phyloP scores from a whole-genome alignment of 192 early-diverging fungal species.

The Coemansia furcata region DNA sequence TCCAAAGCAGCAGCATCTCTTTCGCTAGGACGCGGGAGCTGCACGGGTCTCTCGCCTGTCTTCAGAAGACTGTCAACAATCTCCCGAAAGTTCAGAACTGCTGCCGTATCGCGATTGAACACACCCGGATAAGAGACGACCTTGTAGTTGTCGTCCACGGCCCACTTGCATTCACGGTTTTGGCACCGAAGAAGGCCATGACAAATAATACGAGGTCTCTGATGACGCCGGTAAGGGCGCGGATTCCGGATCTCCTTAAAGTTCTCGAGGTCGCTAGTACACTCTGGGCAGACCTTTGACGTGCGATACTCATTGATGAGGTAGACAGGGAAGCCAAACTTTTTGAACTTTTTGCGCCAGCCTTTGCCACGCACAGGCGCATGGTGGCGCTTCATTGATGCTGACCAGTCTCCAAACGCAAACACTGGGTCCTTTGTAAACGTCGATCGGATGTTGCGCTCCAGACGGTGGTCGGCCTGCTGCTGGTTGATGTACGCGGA shows the following conservation, averaged over 20 bases:
- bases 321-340: slow-evolving; percentile 6
- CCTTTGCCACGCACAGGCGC: slow-evolving; percentile 14
- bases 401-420: slow-evolving; percentile 12
- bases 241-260: slow-evolving; percentile 2
- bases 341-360: slow-evolving; percentile 1
- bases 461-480: too few species aligned
- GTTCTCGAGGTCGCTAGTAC: not conserved
- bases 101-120: too few species aligned
- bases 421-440: too few species aligned
- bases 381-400: not conserved
- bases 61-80: too few species aligned
- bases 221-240: not conserved
- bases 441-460: too few species aligned
- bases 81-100: too few species aligned
- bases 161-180: not conserved
- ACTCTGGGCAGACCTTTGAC: slow-evolving; percentile 9
- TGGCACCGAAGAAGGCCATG: not conserved
- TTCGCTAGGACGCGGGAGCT: too few species aligned
- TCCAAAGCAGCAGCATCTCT: too few species aligned
- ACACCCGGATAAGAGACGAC: too few species aligned
- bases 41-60: too few species aligned
- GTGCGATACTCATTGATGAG: slow-evolving; percentile 13
- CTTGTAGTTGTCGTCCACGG: too few species aligned
- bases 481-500: too few species aligned
- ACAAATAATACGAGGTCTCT: not conserved